Evolutionary conservation across 1,284 basidiomycete genomes (phyloP), one percentile per base, ranked within the genome.

Genomic region (Violaceomyces palustris): DNA sequence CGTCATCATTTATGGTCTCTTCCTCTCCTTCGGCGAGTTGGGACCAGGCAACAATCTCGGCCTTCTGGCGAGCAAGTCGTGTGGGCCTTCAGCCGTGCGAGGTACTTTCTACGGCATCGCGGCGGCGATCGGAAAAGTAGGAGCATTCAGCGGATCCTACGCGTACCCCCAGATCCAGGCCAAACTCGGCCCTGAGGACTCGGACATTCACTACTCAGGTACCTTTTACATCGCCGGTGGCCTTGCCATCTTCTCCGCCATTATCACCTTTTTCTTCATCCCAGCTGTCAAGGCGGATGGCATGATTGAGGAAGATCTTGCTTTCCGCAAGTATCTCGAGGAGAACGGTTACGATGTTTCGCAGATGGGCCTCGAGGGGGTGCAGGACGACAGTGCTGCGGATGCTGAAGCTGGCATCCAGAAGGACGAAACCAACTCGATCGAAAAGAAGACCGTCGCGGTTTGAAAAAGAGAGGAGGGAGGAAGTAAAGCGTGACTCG

Each of bases 71-170:
- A 44, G 37, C 44, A 68, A 69, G 42, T 55, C 58, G 0, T 50
- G 48, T 18, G 61, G 56, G 15, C 64, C 67, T 0, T 57, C 63
- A 4, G 57, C 60, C 2, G 65, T 69, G 3, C 39, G 69, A 27
- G 69, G 68, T 3, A 50, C 45, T 0, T 60, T 65, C 35, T 72
- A 72, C 39, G 68, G 68, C 15, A 52, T 66, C 12, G 63, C 66
- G 3, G 91, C 91, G 33, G 91, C 89, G 3, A 72, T 88, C 28
- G 92, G 91, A n/a, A 96, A 94, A 75, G 68, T 64, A n/a, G 62
- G 62, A 9, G 62, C 54, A 6, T 64, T 72, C 39, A 36, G 42
- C 3, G 69, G 67, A 18, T 50, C 46, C 4, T 70, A 72, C 19
- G 66, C 61, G 6, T 71, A 49, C 33, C 52, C 52, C 1, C 39